Percentiles rank a stretch among this genome's conserved stretches.
Evolutionary conservation across 768 basidiomycete species (phyloP).

Genomic region (Naganishia friedmannii): DNA sequence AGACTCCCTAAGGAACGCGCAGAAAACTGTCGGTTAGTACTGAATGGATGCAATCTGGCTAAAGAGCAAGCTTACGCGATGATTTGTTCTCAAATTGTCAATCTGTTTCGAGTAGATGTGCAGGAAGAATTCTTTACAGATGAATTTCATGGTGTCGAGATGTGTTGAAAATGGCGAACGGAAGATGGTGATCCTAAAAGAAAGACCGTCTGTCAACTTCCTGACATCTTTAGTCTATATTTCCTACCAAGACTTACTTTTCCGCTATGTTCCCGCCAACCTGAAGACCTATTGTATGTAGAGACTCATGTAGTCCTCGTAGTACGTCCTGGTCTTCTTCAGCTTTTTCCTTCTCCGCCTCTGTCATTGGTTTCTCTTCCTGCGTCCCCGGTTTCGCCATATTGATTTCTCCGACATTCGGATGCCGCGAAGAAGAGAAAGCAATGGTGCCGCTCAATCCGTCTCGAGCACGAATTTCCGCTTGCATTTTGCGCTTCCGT

Average conservation of each 20-base stretch:
- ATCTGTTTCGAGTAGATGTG: conserved; percentile 92
- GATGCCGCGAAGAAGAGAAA: conserved; percentile 66
- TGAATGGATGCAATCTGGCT: neutral
- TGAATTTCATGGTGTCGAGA: conserved; percentile 86
- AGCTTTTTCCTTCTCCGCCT: conserved; percentile 46
- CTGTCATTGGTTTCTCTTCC: conserved; percentile 34
- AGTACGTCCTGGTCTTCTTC: conserved; percentile 76
- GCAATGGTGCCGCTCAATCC: conserved; percentile 69
- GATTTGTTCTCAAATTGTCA: conserved; percentile 91
- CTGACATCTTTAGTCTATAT: neutral
- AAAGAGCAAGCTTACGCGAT: conserved; percentile 61
- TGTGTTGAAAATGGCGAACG: conserved; percentile 73
- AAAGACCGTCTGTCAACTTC: neutral
- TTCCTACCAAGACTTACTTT: conserved; percentile 59
- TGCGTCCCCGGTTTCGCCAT: conserved; percentile 48
- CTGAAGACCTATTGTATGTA: conserved; percentile 80
- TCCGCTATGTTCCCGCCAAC: conserved; percentile 84
- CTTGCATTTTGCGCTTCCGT: conserved; percentile 55
- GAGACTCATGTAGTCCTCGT: conserved; percentile 63
- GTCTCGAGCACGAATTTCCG: conserved; percentile 61
- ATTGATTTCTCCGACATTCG: conserved; percentile 47
- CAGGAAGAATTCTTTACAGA: conserved; percentile 94
- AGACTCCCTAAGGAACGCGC: conserved; percentile 65
- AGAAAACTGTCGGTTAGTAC: neutral
- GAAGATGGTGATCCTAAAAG: conserved; percentile 68